These are phyloP conservation scores for Thinopyrum obtusiflorum DNA, from an alignment of 202 grass and related monocot genomes.

Conservation along the genomic window DNA sequence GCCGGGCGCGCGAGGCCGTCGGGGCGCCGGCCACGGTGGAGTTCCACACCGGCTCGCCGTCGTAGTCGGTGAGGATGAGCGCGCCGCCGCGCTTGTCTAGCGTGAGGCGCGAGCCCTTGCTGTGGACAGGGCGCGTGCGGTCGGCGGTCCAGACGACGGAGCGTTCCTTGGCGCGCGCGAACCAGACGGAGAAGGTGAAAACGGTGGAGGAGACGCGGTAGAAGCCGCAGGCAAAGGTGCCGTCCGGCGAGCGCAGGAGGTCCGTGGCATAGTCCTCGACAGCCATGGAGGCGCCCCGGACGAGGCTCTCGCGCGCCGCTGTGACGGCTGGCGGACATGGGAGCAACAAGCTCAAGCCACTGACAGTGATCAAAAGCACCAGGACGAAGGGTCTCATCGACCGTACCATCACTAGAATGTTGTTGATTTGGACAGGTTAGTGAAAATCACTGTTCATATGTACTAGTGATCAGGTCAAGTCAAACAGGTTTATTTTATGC, in stretches of 20 bases:
- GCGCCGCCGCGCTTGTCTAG: constrained; percentile 35
- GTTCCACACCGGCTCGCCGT: constrained; percentile 46
- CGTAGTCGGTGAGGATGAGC: constrained; percentile 50
- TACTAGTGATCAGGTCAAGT: not conserved
- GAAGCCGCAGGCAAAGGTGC: constrained; percentile 61
- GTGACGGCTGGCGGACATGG: not conserved
- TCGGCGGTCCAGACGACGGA: constrained; percentile 54
- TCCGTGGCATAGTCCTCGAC: constrained; percentile 48
- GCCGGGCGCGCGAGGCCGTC: constrained; percentile 14
- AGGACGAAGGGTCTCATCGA: not conserved
- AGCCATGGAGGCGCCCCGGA: constrained; percentile 37
- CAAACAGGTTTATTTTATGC: not conserved
- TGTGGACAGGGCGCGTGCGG: constrained; percentile 38
- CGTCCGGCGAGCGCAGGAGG: constrained; percentile 45
- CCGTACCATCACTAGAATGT: not conserved
- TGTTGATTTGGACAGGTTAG: not conserved
- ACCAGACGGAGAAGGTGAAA: constrained; percentile 72
- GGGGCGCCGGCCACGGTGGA: constrained; percentile 4
- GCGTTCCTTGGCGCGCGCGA: constrained; percentile 25
- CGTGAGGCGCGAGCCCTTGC: constrained; percentile 28
- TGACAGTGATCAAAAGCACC: not conserved
- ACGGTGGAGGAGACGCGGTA: constrained; percentile 40
- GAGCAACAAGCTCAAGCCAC: not conserved
- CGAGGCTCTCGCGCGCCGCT: constrained; percentile 1
- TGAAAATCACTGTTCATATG: not conserved